Evolutionary conservation across 2,329 filamentous ascomycete species (phyloP), one percentile per base, ranked within the genome.

Genomic region (Ascochyta pisi): DNA sequence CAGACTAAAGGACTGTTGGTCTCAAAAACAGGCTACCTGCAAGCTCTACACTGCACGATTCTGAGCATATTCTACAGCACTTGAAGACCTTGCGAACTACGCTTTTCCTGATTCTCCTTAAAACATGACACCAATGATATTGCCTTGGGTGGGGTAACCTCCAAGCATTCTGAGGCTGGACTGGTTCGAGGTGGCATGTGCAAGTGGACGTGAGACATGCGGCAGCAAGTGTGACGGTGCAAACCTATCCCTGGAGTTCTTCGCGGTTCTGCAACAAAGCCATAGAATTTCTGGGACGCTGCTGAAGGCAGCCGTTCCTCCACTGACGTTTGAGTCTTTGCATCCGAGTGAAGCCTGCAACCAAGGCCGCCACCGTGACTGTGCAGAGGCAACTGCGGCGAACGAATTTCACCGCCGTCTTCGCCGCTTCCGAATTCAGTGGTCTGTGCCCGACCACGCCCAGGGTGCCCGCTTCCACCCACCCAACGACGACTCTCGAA

Each of bases 1-100:
- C 62, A 10, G 70, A 71, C 48, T 68, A 71, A 66, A 39, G 35
- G 24, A 26, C 19, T 19, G 19, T 19, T 19, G 19, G 19, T 19
- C 19, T 19, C 19, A 19, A 19, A 9, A 10, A 10, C 3, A 29
- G 27, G 27, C 26, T 26, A 4, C 8, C 27, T 29, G 9, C 27
- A 29, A 29, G 27, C 4, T 31, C 12, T 15, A 31, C 6, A 31
- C 29, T 15, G 29, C 29, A 15, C 12, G 7, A 33, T 35, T n/a
- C 15, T 31, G n/a, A n/a, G 27, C 29, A 3, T 40, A 37, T 15
- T 6, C 15, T 42, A n/a, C 7, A 19, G 29, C 7, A 19, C 9
- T 15, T n/a, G 16, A 22, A 29, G 9, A 31, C 29, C 13, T 12
- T 31, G 29, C 6, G 12, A 29, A 31, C 4, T 12, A 31, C 3